A percentile compares a stretch with the other conserved stretches of the same genome.
These are phyloP conservation scores for Eucalyptus polyanthemos DNA, from an alignment of 345 rosid species.

Conservation along the genomic window DNA sequence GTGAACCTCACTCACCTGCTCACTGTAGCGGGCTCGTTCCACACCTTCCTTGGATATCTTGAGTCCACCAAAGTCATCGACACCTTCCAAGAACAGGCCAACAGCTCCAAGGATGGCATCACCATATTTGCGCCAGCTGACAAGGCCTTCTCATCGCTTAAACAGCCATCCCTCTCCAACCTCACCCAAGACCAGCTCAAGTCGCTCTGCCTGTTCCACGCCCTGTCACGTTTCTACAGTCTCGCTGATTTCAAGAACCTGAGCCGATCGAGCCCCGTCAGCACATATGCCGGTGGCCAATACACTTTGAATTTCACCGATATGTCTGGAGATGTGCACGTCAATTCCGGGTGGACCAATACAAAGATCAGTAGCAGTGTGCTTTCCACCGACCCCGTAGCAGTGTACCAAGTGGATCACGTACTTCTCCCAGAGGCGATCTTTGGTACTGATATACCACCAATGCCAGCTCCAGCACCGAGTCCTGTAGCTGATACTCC, in stretches of 20 bases:
- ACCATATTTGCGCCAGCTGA: constrained; percentile 80
- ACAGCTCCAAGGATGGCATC: constrained; percentile 75
- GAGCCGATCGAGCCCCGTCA: constrained; percentile 42
- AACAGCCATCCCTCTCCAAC: constrained; percentile 54
- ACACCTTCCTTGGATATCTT: constrained; percentile 61
- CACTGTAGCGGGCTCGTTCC: constrained; percentile 76
- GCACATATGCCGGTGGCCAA: constrained; percentile 59
- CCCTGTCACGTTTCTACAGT: constrained; percentile 57
- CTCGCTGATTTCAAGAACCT: constrained; percentile 79
- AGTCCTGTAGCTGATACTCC: constrained; percentile 30
- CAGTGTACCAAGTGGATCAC: constrained; percentile 66
- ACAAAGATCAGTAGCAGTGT: constrained; percentile 79
- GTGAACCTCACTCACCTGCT: constrained; percentile 77
- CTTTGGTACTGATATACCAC: constrained; percentile 87
- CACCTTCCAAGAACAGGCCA: constrained; percentile 85
- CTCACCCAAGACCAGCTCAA: constrained; percentile 66
- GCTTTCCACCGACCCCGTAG: constrained; percentile 66
- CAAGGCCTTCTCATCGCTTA: constrained; percentile 57
- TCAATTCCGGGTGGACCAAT: constrained; percentile 67
- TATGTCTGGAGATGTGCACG: constrained; percentile 43
- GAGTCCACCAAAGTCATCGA: constrained; percentile 65
- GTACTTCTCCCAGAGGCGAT: constrained; percentile 83
- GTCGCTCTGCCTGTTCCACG: constrained; percentile 76
- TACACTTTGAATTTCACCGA: constrained; percentile 64
- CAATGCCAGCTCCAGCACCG: constrained; percentile 80